Base-by-base conservation (phyloP, 208 protist species). In the Leishmania mexicana region DNA sequence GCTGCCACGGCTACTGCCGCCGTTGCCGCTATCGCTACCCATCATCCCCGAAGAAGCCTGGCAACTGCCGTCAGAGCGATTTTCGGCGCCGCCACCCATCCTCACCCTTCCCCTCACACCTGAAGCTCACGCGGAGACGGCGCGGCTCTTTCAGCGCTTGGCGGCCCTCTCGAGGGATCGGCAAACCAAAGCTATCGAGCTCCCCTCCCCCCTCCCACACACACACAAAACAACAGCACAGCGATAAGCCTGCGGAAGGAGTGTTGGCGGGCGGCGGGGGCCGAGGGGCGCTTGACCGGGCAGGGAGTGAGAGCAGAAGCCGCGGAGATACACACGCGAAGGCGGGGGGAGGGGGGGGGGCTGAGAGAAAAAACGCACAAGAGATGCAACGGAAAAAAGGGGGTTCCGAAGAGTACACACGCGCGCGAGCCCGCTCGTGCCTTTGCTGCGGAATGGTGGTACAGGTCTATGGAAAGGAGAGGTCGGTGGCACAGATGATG, bases 1-100 rank as follows among this genome's bases (percentile, higher is more conserved):
- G 60, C 60, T 60, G 42, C 24, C 35, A 72, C 68, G 38, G 68
- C 53, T 28, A 70, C 68, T 80, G 75, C 31, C 72, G 35, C 58
- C 70, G 75, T 54, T 80, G 75, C 51, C 60, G 31, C 57, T 74
- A 49, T 13, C 35, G 40, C 65, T 28, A 28, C 38, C 65, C 65
- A 28, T 45, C 65, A 71, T 45, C 17, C 13, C 35, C 3, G 65
- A 71, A 17, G 13, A 71, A 28, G 38, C 31, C 35, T 17, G 65
- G 65, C 21, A 38, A 15, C 65, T 71, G 17, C 21, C 65, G 65
- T 45, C 21, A 17, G 38, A 21, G 21, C 40, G 38, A 28, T n/a
- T 71, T 47, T 45, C 0, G 38, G 38, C 15, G 17, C 65, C 28
- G 15, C 65, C 35, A 28, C 38, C 24, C 65, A 71, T 71, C 65